These are phyloP conservation scores for Papiliotrema terrestris DNA, from an alignment of 1,284 basidiomycete species.

Conservation along the genomic window DNA sequence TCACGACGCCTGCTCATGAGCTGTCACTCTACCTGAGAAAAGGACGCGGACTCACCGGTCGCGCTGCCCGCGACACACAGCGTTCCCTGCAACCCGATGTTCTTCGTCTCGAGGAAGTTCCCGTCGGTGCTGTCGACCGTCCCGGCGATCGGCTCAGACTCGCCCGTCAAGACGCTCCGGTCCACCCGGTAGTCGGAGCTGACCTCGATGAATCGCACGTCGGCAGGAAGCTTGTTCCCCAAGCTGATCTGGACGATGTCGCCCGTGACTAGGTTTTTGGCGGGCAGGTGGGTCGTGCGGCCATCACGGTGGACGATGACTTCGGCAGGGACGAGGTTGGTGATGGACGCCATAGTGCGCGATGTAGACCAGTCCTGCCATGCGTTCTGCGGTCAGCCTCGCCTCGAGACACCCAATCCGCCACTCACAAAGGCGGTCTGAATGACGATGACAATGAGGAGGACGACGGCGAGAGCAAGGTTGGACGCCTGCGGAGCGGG, in stretches of 20 bases:
- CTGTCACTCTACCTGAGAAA: neutral
- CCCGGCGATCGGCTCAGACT: slow-evolving; percentile 57
- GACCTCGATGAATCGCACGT: slow-evolving; percentile 54
- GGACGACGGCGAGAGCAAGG: slow-evolving; percentile 52
- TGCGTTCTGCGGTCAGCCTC: slow-evolving; percentile 41
- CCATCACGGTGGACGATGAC: slow-evolving; percentile 49
- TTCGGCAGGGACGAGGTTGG: slow-evolving; percentile 50
- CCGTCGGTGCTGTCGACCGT: slow-evolving; percentile 55
- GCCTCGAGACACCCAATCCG: neutral
- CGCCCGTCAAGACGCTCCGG: slow-evolving; percentile 63
- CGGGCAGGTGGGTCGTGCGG: slow-evolving; percentile 28
- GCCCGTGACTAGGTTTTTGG: slow-evolving; percentile 46
- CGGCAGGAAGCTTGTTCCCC: slow-evolving; percentile 52
- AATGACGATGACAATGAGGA: slow-evolving; percentile 51
- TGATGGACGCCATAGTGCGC: slow-evolving; percentile 51
- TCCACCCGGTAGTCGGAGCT: slow-evolving; percentile 60
- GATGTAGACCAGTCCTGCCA: slow-evolving; percentile 52
- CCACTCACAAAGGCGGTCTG: slow-evolving; percentile 49
- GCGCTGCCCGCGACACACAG: slow-evolving; percentile 60
- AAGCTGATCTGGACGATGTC: slow-evolving; percentile 47
- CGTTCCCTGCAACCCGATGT: slow-evolving; percentile 64
- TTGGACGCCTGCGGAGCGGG: slow-evolving; percentile 51
- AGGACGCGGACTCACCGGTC: slow-evolving; percentile 43
- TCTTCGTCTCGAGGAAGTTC: slow-evolving; percentile 62
- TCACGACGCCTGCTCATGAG: slow-evolving; percentile 49